These are phyloP conservation scores for Hypsizygus ulmarius DNA, from an alignment of 1,284 basidiomycete genomes.

Conservation along the genomic window DNA sequence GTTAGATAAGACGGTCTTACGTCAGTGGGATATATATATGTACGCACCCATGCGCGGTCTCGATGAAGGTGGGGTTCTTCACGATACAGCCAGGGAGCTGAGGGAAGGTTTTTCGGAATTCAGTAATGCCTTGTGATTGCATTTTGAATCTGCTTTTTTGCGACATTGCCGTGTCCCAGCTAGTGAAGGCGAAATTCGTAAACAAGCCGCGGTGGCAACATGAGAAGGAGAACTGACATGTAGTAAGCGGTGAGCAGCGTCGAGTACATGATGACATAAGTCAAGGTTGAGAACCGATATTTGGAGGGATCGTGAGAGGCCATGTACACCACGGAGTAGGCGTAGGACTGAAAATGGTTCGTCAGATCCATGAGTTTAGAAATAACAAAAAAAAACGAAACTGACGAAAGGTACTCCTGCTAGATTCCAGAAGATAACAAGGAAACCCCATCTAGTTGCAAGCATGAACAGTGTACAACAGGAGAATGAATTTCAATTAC, in stretches of 20 bases:
- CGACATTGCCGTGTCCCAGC: constrained; percentile 93
- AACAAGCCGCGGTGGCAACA: constrained; percentile 7
- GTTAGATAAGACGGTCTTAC: constrained; percentile 12
- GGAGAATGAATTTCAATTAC: constrained; percentile 33
- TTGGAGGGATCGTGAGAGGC: constrained; percentile 86
- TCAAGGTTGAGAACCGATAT: constrained; percentile 83
- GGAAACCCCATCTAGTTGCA: constrained; percentile 71
- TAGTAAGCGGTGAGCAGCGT: constrained; percentile 86
- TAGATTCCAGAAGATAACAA: constrained; percentile 98
- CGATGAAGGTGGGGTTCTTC: constrained; percentile 87
- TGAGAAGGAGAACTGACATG: constrained; percentile 50
- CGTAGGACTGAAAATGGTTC: constrained; percentile 73
- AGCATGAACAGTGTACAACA: constrained; percentile 10
- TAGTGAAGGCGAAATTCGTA: constrained; percentile 30
- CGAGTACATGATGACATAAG: constrained; percentile 69
- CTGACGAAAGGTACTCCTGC: constrained; percentile 86
- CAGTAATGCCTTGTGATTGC: constrained; percentile 88
- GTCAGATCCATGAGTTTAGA: constrained; percentile 21
- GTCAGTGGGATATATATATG: neutral
- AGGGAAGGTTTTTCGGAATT: constrained; percentile 90
- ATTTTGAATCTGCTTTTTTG: constrained; percentile 99
- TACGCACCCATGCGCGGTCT: constrained; percentile 86
- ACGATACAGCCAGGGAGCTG: constrained; percentile 88
- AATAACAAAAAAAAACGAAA: constrained; percentile 13
- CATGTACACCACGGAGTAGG: constrained; percentile 98